Evolutionary conservation across 441 rosid genomes (phyloP).

Genomic region (Manihot esculenta): DNA sequence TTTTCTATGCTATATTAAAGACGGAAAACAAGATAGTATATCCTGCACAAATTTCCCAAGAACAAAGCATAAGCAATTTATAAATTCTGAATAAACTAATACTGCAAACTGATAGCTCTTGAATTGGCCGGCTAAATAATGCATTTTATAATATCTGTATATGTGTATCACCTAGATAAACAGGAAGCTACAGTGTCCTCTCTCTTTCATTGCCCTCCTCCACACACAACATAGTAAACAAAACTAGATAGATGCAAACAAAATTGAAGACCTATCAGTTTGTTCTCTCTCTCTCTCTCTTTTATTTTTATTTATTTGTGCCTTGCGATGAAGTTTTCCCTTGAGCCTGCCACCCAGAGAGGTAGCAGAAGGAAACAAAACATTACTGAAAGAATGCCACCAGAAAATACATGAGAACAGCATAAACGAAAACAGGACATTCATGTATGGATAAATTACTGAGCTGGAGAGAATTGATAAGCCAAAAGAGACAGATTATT

Average conservation of each 20-base stretch:
- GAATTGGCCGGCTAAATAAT: slow-evolving; percentile 18
- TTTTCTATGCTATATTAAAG: background rate
- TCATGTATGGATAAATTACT: slow-evolving; percentile 17
- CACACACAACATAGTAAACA: slow-evolving; percentile 8
- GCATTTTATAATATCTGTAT: background rate
- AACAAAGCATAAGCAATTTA: slow-evolving; percentile 1
- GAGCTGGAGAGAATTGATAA: slow-evolving; percentile 8
- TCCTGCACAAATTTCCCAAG: background rate
- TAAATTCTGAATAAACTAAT: slow-evolving; percentile 2
- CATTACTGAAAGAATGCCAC: background rate
- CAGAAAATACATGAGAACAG: slow-evolving; percentile 1
- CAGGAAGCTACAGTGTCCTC: background rate
- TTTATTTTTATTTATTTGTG: background rate
- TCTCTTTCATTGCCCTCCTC: slow-evolving; percentile 18
- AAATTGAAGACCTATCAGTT: background rate
- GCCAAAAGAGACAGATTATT: background rate
- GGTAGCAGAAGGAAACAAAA: background rate
- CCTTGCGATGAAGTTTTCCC: background rate
- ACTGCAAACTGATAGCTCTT: background rate
- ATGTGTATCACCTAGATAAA: too few species aligned
- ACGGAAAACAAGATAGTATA: slow-evolving; percentile 9
- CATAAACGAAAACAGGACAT: slow-evolving; percentile 15
- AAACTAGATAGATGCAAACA: slow-evolving; percentile 3
- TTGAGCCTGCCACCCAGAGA: background rate
- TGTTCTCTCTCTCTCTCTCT: slow-evolving; percentile 1